phyloP scores from a whole-genome alignment of 2,329 filamentous ascomycete genomes.

The Metarhizium robertsii region DNA sequence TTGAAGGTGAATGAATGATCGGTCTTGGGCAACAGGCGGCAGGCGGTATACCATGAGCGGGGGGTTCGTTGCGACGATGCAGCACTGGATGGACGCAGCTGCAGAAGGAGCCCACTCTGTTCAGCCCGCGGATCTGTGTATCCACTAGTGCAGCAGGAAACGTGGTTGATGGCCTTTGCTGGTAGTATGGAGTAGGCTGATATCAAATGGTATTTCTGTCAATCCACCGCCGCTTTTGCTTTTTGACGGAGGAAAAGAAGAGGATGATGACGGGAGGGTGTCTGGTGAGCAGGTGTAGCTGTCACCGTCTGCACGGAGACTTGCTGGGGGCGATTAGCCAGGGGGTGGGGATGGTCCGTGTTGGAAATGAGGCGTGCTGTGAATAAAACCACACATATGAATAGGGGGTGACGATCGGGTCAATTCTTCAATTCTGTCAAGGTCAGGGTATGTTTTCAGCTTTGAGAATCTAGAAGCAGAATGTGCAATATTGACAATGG shows the following conservation, averaged over 20 bases:
- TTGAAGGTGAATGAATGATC: neutral
- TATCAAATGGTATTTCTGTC: neutral
- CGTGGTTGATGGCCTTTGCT: neutral
- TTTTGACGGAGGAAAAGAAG: neutral
- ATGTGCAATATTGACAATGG: neutral
- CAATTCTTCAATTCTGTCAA: neutral
- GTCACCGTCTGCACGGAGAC: neutral
- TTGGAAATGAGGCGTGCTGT: neutral
- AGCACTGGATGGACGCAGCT: conserved; percentile 1
- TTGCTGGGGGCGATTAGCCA: neutral
- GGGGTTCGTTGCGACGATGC: conserved; percentile 1
- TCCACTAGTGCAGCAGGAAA: neutral
- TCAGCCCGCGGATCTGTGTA: neutral
- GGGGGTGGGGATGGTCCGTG: neutral
- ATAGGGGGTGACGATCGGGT: neutral
- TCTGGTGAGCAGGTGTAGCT: neutral
- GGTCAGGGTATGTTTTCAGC: neutral
- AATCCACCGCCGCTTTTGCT: neutral
- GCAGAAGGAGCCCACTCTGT: conserved; percentile 4
- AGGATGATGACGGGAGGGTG: neutral
- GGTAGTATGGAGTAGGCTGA: neutral
- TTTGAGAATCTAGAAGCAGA: neutral
- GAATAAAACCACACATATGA: neutral
- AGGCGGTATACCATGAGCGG: neutral
- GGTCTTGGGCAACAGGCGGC: conserved; percentile 4